These are phyloP conservation scores for Coniferiporia weirii DNA, from an alignment of 1,284 basidiomycete species.

Conservation along the genomic window DNA sequence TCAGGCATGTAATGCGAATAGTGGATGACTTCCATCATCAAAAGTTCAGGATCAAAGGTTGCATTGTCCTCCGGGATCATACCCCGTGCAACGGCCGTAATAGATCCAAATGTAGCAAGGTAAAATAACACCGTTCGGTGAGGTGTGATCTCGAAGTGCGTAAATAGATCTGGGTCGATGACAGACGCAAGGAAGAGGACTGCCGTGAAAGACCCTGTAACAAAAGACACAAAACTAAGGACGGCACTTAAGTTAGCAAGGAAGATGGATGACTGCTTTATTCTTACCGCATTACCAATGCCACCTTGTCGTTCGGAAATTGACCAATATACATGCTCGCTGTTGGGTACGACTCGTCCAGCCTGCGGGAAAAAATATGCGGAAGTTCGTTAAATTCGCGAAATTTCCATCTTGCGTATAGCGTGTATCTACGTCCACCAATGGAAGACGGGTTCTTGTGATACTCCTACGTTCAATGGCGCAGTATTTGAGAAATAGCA, in stretches of 20 bases:
- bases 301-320: conserved; percentile 92
- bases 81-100: conserved; percentile 85
- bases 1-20: conserved; percentile 95
- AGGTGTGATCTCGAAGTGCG: conserved; percentile 92
- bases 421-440: conserved; percentile 88
- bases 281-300: conserved; percentile 79
- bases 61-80: conserved; percentile 95
- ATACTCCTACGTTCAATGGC: conserved; percentile 62
- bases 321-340: conserved; percentile 96
- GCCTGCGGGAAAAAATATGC: conserved; percentile 82
- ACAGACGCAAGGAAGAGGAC: conserved; percentile 89
- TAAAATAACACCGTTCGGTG: conserved; percentile 94
- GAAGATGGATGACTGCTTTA: conserved; percentile 1
- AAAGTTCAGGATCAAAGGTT: conserved; percentile 89
- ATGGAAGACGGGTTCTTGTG: conserved; percentile 97
- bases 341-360: conserved; percentile 83
- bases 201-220: conserved; percentile 94
- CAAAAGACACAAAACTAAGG: conserved; percentile 85
- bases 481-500: not conserved
- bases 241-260: not conserved
- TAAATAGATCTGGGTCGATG: conserved; percentile 86
- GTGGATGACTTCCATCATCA: conserved; percentile 87
- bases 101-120: conserved; percentile 80
- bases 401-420: conserved; percentile 97
- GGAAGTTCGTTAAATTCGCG: conserved; percentile 98